A percentile compares a stretch with the other conserved stretches of the same genome.
Conservation (phyloP, 2,329 filamentous ascomycete species). For the Juglanconis juglandina region DNA sequence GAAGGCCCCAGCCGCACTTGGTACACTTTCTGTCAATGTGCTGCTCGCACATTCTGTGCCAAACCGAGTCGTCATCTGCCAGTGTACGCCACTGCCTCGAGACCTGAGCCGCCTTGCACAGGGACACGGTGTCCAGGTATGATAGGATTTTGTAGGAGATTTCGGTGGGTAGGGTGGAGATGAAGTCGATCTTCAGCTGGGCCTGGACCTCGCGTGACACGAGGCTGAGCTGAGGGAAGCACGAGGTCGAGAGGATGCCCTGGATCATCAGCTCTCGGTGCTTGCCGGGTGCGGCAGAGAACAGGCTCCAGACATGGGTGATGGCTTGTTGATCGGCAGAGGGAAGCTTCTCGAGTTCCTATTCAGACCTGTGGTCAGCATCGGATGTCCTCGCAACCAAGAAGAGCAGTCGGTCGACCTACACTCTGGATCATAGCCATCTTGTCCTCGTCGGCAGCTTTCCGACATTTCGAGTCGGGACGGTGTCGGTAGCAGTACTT, state of each 20-base stretch:
- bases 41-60: constrained; percentile 97
- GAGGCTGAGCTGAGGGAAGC: constrained; percentile 93
- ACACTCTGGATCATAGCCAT: constrained; percentile 93
- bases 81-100: constrained; percentile 82
- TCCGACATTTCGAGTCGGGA: constrained; percentile 88
- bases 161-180: constrained; percentile 83
- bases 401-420: constrained; percentile 32
- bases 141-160: constrained; percentile 91
- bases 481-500: constrained; percentile 95
- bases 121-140: constrained; percentile 86
- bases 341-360: constrained; percentile 80
- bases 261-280: constrained; percentile 95
- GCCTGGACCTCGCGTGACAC: constrained; percentile 88
- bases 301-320: constrained; percentile 95
- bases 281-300: constrained; percentile 90
- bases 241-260: constrained; percentile 93
- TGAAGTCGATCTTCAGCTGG: constrained; percentile 95
- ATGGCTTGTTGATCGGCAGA: constrained; percentile 90
- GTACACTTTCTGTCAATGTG: constrained; percentile 92
- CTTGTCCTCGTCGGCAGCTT: constrained; percentile 88
- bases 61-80: constrained; percentile 96
- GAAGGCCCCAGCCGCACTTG: constrained; percentile 93
- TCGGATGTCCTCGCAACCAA: constrained; percentile 7
- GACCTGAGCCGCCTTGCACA: constrained; percentile 95
- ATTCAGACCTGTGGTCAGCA: constrained; percentile 24